Evolutionary conservation across 768 basidiomycete genomes (phyloP).

Genomic region (Leccinum incarnatum): DNA sequence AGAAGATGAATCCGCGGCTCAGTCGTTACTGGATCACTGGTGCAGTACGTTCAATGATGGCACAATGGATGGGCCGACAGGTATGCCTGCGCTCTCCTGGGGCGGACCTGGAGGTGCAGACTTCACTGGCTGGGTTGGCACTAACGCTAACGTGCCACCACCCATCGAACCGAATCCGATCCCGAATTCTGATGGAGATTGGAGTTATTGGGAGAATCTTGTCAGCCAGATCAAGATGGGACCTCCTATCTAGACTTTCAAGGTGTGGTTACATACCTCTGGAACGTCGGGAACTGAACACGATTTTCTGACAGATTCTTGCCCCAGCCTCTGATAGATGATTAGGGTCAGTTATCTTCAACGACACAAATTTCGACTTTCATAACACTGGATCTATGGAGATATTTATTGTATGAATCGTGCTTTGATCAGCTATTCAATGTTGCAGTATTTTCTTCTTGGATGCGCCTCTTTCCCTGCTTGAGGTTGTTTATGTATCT

Average conservation of each 20-base stretch:
- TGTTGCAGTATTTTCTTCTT: slow-evolving; percentile 1
- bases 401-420: slow-evolving; percentile 6
- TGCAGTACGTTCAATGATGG: slow-evolving; percentile 75
- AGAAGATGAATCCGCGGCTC: slow-evolving; percentile 75
- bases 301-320: background rate
- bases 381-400: background rate
- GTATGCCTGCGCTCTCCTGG: slow-evolving; percentile 54
- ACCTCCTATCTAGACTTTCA: slow-evolving; percentile 25
- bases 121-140: slow-evolving; percentile 57
- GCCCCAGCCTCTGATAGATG: background rate
- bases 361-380: slow-evolving; percentile 12
- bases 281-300: background rate
- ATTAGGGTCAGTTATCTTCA: slow-evolving; percentile 1
- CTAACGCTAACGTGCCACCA: slow-evolving; percentile 34
- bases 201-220: slow-evolving; percentile 78
- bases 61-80: slow-evolving; percentile 48
- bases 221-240: slow-evolving; percentile 53
- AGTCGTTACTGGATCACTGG: slow-evolving; percentile 82
- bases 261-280: background rate
- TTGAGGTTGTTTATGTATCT: background rate
- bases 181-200: slow-evolving; percentile 62
- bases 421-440: slow-evolving; percentile 4
- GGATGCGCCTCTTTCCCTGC: background rate
- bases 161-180: slow-evolving; percentile 46
- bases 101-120: slow-evolving; percentile 56